Conservation (phyloP, 2,329 filamentous ascomycete genomes). For the Botryotinia narcissicola region DNA sequence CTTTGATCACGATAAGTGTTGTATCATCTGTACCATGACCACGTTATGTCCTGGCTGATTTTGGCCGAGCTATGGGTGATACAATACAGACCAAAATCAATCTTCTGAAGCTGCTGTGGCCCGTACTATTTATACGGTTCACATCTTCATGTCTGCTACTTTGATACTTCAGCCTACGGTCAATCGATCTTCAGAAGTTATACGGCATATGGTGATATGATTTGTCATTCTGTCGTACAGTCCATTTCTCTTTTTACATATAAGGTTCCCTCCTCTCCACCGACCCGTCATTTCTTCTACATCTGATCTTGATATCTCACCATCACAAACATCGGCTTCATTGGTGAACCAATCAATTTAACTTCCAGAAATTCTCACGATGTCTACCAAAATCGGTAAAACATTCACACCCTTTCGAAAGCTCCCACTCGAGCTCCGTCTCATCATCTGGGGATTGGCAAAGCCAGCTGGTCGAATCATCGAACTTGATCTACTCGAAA, state of each 20-base stretch:
- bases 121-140: not conserved
- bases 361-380: not conserved
- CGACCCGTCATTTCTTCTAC: not conserved
- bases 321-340: not conserved
- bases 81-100: not conserved
- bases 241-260: not conserved
- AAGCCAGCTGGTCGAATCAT: constrained; percentile 2
- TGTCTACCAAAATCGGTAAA: not conserved
- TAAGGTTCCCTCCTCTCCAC: not conserved
- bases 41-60: not conserved
- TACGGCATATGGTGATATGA: not conserved
- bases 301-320: not conserved
- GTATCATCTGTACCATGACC: not conserved
- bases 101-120: not conserved
- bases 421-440: not conserved
- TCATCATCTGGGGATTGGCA: not conserved
- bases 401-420: not conserved
- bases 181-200: not conserved
- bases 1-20: not conserved
- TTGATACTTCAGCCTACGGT: not conserved
- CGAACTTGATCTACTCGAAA: not conserved
- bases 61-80: not conserved
- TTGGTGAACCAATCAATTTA: not conserved
- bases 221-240: not conserved
- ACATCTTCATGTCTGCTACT: not conserved